Conservation (phyloP, 768 basidiomycete genomes). For the Phlebiopsis gigantea region DNA sequence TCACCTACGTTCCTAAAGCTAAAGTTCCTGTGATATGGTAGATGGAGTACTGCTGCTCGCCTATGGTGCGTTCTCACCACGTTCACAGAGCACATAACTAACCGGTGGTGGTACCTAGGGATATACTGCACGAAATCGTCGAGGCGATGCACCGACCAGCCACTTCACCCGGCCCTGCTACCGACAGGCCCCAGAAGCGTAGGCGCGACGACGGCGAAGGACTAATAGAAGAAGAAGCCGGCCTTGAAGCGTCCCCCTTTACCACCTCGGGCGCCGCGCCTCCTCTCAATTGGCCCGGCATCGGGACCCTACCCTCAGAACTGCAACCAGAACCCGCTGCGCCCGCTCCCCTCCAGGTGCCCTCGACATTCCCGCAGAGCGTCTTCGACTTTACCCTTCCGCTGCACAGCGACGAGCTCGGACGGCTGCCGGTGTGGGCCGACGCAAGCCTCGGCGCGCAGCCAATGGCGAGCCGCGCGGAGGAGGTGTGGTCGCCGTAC, state of each 20-base stretch:
- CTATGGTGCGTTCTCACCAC: neutral
- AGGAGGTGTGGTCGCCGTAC: neutral
- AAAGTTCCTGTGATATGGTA: neutral
- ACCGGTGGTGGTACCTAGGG: neutral
- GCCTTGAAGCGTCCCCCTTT: neutral
- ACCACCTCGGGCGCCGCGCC: neutral
- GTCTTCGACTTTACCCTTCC: slow-evolving; percentile 1
- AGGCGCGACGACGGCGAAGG: neutral
- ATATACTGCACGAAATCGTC: slow-evolving; percentile 1
- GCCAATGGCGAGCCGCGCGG: neutral
- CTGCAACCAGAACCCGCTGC: too few species aligned
- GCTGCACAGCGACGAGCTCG: slow-evolving; percentile 7
- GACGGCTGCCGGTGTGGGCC: neutral
- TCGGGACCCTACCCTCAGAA: neutral
- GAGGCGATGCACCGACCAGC: neutral
- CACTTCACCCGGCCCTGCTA: neutral
- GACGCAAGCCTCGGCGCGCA: neutral
- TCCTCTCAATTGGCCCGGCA: too few species aligned
- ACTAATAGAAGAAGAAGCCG: too few species aligned
- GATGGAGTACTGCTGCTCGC: neutral
- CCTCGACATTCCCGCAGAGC: neutral
- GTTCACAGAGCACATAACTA: neutral
- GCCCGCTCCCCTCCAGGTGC: neutral
- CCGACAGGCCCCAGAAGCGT: neutral
- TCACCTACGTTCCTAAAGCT: neutral